phyloP scores from a whole-genome alignment of 495 filamentous ascomycete species.

The Tuber indicum region DNA sequence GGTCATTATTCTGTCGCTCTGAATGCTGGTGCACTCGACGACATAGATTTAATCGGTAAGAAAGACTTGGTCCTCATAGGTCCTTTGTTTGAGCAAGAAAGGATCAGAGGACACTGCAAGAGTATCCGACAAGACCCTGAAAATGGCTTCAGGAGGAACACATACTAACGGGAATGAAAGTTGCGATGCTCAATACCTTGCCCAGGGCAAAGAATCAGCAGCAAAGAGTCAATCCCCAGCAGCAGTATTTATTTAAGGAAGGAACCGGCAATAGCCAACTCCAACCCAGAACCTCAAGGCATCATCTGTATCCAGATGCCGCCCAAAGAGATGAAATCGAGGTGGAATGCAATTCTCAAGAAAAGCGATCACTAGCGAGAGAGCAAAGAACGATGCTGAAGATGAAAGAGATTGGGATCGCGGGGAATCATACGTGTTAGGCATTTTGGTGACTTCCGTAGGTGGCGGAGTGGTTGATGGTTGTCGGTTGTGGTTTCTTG shows the following conservation, averaged over 20 bases:
- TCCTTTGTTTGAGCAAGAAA: constrained; percentile 9
- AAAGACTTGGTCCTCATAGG: constrained; percentile 33
- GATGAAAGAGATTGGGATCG: constrained; percentile 17
- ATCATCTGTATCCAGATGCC: neutral
- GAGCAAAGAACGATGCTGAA: constrained; percentile 26
- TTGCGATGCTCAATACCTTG: constrained; percentile 35
- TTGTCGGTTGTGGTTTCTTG: neutral
- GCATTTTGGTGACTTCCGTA: constrained; percentile 30
- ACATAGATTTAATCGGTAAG: constrained; percentile 72
- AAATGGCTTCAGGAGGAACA: constrained; percentile 51
- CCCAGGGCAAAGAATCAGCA: constrained; percentile 31
- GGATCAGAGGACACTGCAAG: constrained; percentile 35
- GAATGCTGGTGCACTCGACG: constrained; percentile 80
- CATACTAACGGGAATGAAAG: constrained; percentile 44
- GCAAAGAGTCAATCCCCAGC: constrained; percentile 40
- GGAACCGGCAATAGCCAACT: constrained; percentile 79
- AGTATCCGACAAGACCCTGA: constrained; percentile 81
- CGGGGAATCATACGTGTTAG: constrained; percentile 28
- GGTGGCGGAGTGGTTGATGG: constrained; percentile 10
- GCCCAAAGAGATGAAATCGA: constrained; percentile 14
- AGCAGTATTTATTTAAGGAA: constrained; percentile 75
- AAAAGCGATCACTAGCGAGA: constrained; percentile 30
- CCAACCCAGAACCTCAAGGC: constrained; percentile 53
- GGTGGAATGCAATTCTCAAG: constrained; percentile 28
- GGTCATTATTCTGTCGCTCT: constrained; percentile 58